Evolutionary conservation across 2,329 filamentous ascomycete species (phyloP).

Genomic region (Calonectria naviculata): DNA sequence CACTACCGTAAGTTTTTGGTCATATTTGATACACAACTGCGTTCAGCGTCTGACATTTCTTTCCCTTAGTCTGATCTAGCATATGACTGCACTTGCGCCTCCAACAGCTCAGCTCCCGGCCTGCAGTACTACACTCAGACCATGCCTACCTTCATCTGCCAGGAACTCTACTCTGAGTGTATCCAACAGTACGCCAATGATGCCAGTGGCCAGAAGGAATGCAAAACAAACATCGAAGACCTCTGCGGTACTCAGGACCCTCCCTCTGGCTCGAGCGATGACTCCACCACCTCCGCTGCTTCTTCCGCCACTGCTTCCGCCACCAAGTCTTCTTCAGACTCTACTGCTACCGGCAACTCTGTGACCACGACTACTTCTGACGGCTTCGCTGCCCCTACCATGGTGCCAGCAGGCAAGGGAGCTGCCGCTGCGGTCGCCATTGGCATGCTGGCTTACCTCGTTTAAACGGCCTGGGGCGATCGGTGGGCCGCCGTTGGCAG

Average conservation of each 20-base stretch:
- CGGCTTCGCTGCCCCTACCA: slow-evolving; percentile 51
- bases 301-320: slow-evolving; percentile 36
- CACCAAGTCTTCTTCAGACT: slow-evolving; percentile 25
- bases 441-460: slow-evolving; percentile 63
- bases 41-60: neutral
- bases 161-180: slow-evolving; percentile 60
- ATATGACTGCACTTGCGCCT: slow-evolving; percentile 61
- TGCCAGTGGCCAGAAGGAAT: slow-evolving; percentile 57
- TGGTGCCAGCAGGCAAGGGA: slow-evolving; percentile 57
- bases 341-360: slow-evolving; percentile 30
- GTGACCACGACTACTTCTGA: slow-evolving; percentile 49
- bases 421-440: slow-evolving; percentile 60
- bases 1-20: slow-evolving; percentile 51
- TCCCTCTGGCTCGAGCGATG: slow-evolving; percentile 31
- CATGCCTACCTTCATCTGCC: slow-evolving; percentile 64
- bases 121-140: slow-evolving; percentile 66
- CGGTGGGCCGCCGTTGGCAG: slow-evolving; percentile 27
- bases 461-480: slow-evolving; percentile 49
- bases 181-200: slow-evolving; percentile 55
- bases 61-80: slow-evolving; percentile 52
- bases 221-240: slow-evolving; percentile 58
- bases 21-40: neutral
- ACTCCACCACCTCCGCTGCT: slow-evolving; percentile 42
- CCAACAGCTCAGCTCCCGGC: slow-evolving; percentile 60
- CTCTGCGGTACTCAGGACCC: slow-evolving; percentile 56